A percentile compares a stretch with the other conserved stretches of the same genome.
Conservation (phyloP, 2,329 filamentous ascomycete genomes). For the Simplicillium aogashimaense region DNA sequence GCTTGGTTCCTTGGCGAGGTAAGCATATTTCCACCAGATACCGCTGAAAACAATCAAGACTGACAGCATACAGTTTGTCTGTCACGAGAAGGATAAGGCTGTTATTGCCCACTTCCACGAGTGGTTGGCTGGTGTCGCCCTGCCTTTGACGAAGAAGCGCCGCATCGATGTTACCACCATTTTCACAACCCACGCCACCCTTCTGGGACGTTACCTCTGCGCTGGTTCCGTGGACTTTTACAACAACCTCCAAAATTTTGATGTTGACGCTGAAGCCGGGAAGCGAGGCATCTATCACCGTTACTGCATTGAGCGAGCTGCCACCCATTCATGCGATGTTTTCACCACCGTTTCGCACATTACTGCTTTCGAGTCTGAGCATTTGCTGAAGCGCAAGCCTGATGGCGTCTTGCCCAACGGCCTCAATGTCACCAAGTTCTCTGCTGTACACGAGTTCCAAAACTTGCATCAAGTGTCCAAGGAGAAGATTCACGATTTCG, state of each 20-base stretch:
- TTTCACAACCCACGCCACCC: conserved; percentile 94
- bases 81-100: conserved; percentile 81
- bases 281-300: conserved; percentile 98
- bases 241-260: conserved; percentile 95
- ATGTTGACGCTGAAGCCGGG: conserved; percentile 91
- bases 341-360: conserved; percentile 99
- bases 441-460: conserved; percentile 97
- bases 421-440: conserved; percentile 94
- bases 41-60: too few species aligned
- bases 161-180: conserved; percentile 96
- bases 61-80: conserved; percentile 61
- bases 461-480: conserved; percentile 95
- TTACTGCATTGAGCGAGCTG: conserved; percentile 94
- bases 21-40: conserved; percentile 15
- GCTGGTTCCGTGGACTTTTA: conserved; percentile 98
- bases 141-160: conserved; percentile 86
- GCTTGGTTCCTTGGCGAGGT: conserved; percentile 98
- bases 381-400: conserved; percentile 92
- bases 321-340: conserved; percentile 85
- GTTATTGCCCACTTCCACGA: conserved; percentile 99
- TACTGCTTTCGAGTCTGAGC: conserved; percentile 95
- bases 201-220: conserved; percentile 91
- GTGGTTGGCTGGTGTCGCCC: conserved; percentile 89
- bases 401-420: conserved; percentile 95
- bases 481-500: conserved; percentile 97